Percentiles rank a stretch among this genome's conserved stretches.
These are phyloP conservation scores for Lyophyllum atratum DNA, from an alignment of 768 basidiomycete species.

Conservation along the genomic window DNA sequence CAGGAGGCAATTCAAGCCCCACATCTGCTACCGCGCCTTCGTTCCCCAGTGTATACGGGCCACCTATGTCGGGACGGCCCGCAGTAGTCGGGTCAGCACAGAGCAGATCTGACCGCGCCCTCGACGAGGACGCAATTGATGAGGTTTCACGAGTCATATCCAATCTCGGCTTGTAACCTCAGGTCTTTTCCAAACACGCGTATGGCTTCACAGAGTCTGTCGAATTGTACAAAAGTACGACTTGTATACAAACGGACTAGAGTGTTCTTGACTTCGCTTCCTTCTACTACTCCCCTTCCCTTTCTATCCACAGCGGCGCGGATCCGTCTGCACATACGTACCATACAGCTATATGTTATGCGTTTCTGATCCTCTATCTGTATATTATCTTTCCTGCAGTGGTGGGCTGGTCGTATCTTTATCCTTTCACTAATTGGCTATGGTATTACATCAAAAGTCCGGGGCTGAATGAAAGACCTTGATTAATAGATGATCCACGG, in stretches of 20 bases:
- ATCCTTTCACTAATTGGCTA: conserved; percentile 57
- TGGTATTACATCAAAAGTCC: conserved; percentile 32
- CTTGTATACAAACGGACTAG: conserved; percentile 21
- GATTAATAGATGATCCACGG: conserved; percentile 80
- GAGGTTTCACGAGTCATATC: conserved; percentile 80
- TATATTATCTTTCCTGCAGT: conserved; percentile 48
- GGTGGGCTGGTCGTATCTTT: conserved; percentile 63
- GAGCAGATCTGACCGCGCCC: conserved; percentile 36
- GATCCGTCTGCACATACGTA: conserved; percentile 25
- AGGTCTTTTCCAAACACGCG: conserved; percentile 8
- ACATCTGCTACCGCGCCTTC: conserved; percentile 75
- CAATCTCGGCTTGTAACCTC: conserved; percentile 62
- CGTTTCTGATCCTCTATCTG: conserved; percentile 45
- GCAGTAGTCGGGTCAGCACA: conserved; percentile 47
- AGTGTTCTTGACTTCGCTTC: conserved; percentile 8
- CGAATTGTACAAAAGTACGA: conserved; percentile 22
- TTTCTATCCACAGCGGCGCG: conserved; percentile 16
- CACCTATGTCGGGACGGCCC: conserved; percentile 48
- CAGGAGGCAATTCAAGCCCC: conserved; percentile 78
- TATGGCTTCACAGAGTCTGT: conserved; percentile 2
- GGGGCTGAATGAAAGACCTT: conserved; percentile 16
- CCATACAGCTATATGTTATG: conserved; percentile 25
- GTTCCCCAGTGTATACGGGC: conserved; percentile 85
- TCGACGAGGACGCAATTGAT: conserved; percentile 63
- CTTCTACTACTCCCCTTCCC: conserved; percentile 12